Evolutionary conservation across 2,329 filamentous ascomycete species (phyloP).

Genomic region (Graphiopsis chlorocephala): DNA sequence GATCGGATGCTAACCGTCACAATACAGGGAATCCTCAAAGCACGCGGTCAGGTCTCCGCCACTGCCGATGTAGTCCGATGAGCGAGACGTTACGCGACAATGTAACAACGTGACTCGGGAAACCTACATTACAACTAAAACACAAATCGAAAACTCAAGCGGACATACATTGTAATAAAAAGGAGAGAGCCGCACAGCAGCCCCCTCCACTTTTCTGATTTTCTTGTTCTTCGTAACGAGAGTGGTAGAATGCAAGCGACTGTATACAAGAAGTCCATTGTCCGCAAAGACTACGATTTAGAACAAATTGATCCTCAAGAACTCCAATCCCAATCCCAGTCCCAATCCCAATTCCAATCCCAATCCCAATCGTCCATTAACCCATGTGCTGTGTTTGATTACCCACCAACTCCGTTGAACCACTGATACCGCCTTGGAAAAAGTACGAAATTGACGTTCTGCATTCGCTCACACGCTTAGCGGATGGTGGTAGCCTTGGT

Average conservation of each 20-base stretch:
- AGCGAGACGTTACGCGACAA: neutral
- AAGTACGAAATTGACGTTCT: constrained; percentile 3
- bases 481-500: constrained; percentile 83
- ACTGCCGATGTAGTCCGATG: neutral
- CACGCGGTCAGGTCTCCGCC: neutral
- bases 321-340: neutral
- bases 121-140: neutral
- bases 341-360: neutral
- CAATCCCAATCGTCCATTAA: neutral
- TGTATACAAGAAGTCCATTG: neutral
- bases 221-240: constrained; percentile 2
- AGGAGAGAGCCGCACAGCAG: neutral
- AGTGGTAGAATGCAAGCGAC: neutral
- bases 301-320: neutral
- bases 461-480: constrained; percentile 18
- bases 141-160: neutral
- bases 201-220: neutral
- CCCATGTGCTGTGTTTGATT: constrained; percentile 3
- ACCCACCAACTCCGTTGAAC: neutral
- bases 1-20: neutral
- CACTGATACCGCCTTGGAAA: neutral
- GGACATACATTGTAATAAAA: neutral
- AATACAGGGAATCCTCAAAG: neutral
- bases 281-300: constrained; percentile 1
- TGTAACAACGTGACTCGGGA: neutral